phyloP scores from a whole-genome alignment of 202 grass and related monocot species.

The Eragrostis tef region DNA sequence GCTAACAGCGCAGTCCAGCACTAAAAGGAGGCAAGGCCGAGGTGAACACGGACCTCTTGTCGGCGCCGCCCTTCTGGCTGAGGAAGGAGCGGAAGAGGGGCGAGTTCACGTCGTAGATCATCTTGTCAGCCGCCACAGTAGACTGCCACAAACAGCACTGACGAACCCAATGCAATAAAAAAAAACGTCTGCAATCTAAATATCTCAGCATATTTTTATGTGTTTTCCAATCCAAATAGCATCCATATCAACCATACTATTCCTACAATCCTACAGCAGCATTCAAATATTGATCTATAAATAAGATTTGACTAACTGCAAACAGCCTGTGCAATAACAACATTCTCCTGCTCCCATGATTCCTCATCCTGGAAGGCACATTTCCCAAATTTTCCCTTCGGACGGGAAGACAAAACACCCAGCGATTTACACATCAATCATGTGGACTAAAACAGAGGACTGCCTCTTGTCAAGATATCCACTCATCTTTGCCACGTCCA shows the following conservation, averaged over 20 bases:
- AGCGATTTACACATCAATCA: background rate
- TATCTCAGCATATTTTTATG: background rate
- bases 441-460: too few relatives aligned
- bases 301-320: background rate
- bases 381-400: too few relatives aligned
- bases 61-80: conserved; percentile 61
- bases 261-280: background rate
- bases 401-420: too few relatives aligned
- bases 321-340: background rate
- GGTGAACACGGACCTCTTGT: conserved; percentile 19
- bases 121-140: conserved; percentile 31
- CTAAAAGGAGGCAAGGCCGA: background rate
- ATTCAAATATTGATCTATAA: background rate
- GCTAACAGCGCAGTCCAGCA: background rate
- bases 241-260: background rate
- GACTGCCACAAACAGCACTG: background rate
- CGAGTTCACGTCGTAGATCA: conserved; percentile 68
- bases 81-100: conserved; percentile 65
- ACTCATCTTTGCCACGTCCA: background rate
- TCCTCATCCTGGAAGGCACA: background rate
- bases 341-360: background rate
- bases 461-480: background rate
- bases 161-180: background rate
- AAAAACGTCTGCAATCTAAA: background rate
- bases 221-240: background rate